Base-by-base conservation (phyloP, 2,329 filamentous ascomycete species). In the Penicillium sp. region DNA sequence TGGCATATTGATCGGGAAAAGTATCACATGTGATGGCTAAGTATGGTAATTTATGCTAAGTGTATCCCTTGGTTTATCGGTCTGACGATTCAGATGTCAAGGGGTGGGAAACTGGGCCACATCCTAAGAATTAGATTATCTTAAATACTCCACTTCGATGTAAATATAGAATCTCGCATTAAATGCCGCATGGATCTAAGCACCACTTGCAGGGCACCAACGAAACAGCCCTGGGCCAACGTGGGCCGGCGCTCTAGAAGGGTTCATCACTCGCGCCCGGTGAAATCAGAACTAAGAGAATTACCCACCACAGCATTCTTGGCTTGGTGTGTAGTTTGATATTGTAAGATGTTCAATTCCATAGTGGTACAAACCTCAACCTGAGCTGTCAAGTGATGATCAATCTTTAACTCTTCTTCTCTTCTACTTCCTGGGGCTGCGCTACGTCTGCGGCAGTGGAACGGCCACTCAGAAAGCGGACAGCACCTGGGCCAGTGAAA, bases 401-500 rank as follows among this genome's bases (percentile, higher is more conserved):
- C n/a, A 14, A 25, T 33, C 20, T n/a, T 23, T 7, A 50, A 12
- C 20, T 35, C 22, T 47, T 41, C 25, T 47, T 53, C 43, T 37
- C 23, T 40, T 35, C 31, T 18, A 18, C 35, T 33, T 11, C 33
- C 20, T 29, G 29, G 14, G 15, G 22, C n/a, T 5, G 54, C 4
- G 46, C 5, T 14, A 26, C 35, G 4, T 27, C 53, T n/a, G 44
- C 51, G 4, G 41, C 35, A 8, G 51, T 33, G 11, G 57, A 57
- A 25, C 57, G 41, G 2, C 58, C 62, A 2, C 29, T 56, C 40
- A 64, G 29, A 29, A 56, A 60, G 33, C 57, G 60, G 48, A 67
- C 54, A 22, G 52, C 64, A 8, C 64, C 57, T 1, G 81, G 81
- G 0, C 81, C 81, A 0, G 75, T 80, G 58, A 83, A 84, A 22